These are phyloP conservation scores for Stentor coeruleus DNA, from an alignment of 73 alveolate species.

Conservation along the genomic window DNA sequence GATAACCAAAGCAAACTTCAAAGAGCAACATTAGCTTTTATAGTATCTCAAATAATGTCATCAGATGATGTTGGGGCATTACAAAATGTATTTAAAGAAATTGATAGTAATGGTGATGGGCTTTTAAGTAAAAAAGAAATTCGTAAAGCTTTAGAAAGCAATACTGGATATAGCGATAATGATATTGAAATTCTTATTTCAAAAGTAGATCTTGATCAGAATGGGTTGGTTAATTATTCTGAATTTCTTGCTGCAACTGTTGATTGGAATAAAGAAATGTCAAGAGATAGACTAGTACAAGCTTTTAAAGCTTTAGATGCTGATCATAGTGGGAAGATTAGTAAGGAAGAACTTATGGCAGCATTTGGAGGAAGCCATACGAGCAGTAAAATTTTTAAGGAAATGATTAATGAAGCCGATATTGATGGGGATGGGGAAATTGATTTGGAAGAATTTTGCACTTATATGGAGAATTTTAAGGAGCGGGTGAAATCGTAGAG, in stretches of 20 bases:
- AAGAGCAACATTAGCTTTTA: not conserved
- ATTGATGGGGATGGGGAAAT: slow-evolving; percentile 26
- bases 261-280: slow-evolving; percentile 35
- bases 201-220: not conserved
- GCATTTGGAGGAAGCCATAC: slow-evolving; percentile 28
- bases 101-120: slow-evolving; percentile 6
- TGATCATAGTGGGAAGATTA: slow-evolving; percentile 27
- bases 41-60: not conserved
- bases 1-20: not conserved
- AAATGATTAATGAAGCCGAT: slow-evolving; percentile 56
- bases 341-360: not conserved
- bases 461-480: too few species aligned
- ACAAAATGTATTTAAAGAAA: not conserved
- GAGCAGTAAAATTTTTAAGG: slow-evolving; percentile 54
- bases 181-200: not conserved
- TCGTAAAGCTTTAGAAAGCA: not conserved
- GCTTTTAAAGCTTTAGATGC: slow-evolving; percentile 39
- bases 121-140: not conserved
- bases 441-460: slow-evolving; percentile 24
- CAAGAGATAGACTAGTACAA: slow-evolving; percentile 39
- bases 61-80: not conserved
- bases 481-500: too few species aligned
- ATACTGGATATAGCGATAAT: not conserved
- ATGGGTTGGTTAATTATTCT: slow-evolving; percentile 23
- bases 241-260: slow-evolving; percentile 36